phyloP scores from a whole-genome alignment of 495 filamentous ascomycete genomes.

The Aspergillus baeticus region DNA sequence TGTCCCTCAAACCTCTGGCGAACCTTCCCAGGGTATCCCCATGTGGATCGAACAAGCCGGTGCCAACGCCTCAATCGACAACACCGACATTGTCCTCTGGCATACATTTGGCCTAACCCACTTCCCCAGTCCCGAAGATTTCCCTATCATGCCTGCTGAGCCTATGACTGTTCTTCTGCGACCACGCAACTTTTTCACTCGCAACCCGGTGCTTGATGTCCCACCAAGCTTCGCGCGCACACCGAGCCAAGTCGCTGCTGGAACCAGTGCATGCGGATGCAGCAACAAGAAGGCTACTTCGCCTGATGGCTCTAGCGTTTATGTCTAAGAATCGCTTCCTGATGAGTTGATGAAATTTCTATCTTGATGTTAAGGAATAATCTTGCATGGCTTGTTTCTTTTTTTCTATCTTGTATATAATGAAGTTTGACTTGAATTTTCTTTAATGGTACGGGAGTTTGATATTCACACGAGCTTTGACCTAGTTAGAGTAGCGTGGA shows the following conservation, averaged over 20 bases:
- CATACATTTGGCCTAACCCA: constrained; percentile 94
- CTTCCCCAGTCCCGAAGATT: constrained; percentile 91
- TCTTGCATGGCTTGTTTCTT: not conserved
- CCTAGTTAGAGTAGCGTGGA: not conserved
- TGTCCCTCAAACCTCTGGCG: constrained; percentile 89
- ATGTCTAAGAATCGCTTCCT: constrained; percentile 26
- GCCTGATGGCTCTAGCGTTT: constrained; percentile 40
- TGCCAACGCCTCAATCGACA: constrained; percentile 68
- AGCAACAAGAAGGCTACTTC: constrained; percentile 29
- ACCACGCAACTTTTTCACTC: constrained; percentile 83
- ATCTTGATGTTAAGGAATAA: not conserved
- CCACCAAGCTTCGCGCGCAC: constrained; percentile 74
- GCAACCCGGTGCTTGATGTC: constrained; percentile 86
- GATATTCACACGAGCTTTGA: not conserved
- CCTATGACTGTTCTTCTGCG: constrained; percentile 81
- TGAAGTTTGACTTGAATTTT: no score
- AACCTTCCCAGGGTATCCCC: constrained; percentile 73
- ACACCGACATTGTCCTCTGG: constrained; percentile 91
- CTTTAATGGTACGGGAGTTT: not conserved
- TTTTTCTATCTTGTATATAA: constrained; percentile 12
- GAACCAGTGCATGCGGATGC: constrained; percentile 41
- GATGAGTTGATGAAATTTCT: not conserved
- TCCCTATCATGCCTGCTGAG: constrained; percentile 92
- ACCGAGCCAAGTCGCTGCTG: constrained; percentile 65
- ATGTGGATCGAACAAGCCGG: constrained; percentile 74